Base-by-base conservation (phyloP, 495 filamentous ascomycete genomes). In the Rostrohypoxylon terebratum region DNA sequence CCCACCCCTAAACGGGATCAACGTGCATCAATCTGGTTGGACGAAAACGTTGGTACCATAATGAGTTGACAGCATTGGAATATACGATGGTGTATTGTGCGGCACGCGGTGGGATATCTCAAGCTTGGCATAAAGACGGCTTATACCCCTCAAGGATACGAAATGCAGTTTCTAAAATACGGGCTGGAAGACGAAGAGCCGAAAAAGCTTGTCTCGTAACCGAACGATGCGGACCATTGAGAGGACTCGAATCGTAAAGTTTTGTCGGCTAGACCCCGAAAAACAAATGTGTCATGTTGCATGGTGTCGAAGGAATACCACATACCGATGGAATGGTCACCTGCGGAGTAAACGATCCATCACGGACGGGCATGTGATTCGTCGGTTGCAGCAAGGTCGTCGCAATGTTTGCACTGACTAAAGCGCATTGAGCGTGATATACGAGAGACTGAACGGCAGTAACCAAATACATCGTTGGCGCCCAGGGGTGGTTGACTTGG, bases 281-380 rank as follows among this genome's bases (percentile, higher is more conserved):
- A 20, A 42, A 59, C 4, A n/a, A 31, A 31, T 31, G 25, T 54
- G 20, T 55, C 18, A 25, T 59, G 20, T 34, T 59, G 55, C 55
- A 59, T 42, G 20, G n/a, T 33, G 38, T 21, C 36, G 18, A 64
- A 44, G 3, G 10, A 34, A 53, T 51, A 34, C 31, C 18, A 53
- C 44, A 59, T 50, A 36, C 63, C 54, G 63, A 66, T 45, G 13
- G 53, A 14, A 66, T 59, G 50, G 54, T 44, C 9, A 34, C 25
- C 28, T 66, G 54, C 42, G 31, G 31, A 50, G 33, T 20, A 20
- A 48, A 51, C 28, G 7, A 13, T 25, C 42, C 28, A 47, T n/a
- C 20, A 59, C 25, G 36, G 6, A 36, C n/a, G 16, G 47, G 23
- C 34, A 10, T 11, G 51, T 48, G 62, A 53, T 58, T 65, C 40